Evolutionary conservation across 2,329 filamentous ascomycete genomes (phyloP).

Genomic region (Podosphaera fusca): DNA sequence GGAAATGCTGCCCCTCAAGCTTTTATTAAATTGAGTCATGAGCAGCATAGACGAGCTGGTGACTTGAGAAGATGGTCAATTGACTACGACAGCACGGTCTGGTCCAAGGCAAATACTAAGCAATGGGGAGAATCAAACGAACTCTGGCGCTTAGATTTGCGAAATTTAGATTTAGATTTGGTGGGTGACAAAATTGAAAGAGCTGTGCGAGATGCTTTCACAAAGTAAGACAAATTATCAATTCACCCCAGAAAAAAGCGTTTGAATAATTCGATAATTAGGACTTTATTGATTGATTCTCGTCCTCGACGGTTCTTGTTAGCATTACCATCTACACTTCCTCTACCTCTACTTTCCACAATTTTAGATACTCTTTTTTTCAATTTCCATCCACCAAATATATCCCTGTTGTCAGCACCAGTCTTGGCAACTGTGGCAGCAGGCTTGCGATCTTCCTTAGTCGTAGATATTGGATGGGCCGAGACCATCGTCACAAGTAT

Average conservation of each 20-base stretch:
- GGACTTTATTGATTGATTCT: constrained; percentile 46
- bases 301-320: constrained; percentile 53
- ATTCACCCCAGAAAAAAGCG: constrained; percentile 3
- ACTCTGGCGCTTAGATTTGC: constrained; percentile 58
- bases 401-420: constrained; percentile 60
- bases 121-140: constrained; percentile 43
- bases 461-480: constrained; percentile 81
- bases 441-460: constrained; percentile 62
- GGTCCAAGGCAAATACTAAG: constrained; percentile 22
- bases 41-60: constrained; percentile 53
- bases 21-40: constrained; percentile 46
- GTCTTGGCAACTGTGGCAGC: constrained; percentile 55
- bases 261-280: constrained; percentile 14
- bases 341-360: constrained; percentile 54
- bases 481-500: constrained; percentile 71
- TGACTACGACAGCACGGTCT: constrained; percentile 26
- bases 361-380: constrained; percentile 59
- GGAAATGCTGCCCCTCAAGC: constrained; percentile 60
- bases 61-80: constrained; percentile 55
- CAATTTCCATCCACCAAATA: constrained; percentile 53
- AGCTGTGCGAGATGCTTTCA: constrained; percentile 57
- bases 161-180: constrained; percentile 50
- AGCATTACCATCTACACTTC: constrained; percentile 53
- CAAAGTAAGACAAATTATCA: constrained; percentile 38
- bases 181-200: constrained; percentile 75